A percentile compares a stretch with the other conserved stretches of the same genome.
Conservation (phyloP, 140 eudicot species). For the Bidens hawaiensis region DNA sequence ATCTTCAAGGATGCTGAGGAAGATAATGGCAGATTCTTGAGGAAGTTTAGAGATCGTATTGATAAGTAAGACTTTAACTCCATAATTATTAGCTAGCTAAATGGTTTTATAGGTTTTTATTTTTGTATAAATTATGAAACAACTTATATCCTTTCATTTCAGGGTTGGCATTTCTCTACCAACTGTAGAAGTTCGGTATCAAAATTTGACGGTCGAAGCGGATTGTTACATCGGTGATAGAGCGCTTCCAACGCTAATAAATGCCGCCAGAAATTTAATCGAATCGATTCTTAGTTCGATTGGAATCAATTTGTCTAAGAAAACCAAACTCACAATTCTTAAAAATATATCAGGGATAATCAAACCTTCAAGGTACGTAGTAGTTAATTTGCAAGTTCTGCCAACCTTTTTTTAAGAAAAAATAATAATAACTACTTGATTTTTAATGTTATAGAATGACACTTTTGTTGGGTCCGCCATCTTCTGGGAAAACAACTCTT, state of each 20-base stretch:
- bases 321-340: conserved; percentile 37
- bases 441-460: conserved; percentile 35
- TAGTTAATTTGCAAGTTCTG: too few relatives aligned
- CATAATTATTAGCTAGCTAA: too few relatives aligned
- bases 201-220: conserved; percentile 53
- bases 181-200: conserved; percentile 55
- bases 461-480: too few relatives aligned
- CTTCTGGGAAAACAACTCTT: too few relatives aligned
- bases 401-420: conserved; percentile 35
- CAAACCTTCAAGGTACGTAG: too few relatives aligned
- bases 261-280: conserved; percentile 41
- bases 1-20: too few relatives aligned
- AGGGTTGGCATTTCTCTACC: conserved; percentile 63
- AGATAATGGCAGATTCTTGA: too few relatives aligned
- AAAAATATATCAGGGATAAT: conserved; percentile 44
- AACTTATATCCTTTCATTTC: too few relatives aligned
- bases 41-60: too few relatives aligned
- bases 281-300: conserved; percentile 34
- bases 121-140: too few relatives aligned
- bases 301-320: conserved; percentile 32
- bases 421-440: too few relatives aligned
- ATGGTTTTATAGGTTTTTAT: background rate
- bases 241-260: conserved; percentile 72
- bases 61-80: too few relatives aligned
- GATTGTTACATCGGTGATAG: conserved; percentile 55